Conservation (phyloP, 73 alveolate species). For the Paramecium caudatum region DNA sequence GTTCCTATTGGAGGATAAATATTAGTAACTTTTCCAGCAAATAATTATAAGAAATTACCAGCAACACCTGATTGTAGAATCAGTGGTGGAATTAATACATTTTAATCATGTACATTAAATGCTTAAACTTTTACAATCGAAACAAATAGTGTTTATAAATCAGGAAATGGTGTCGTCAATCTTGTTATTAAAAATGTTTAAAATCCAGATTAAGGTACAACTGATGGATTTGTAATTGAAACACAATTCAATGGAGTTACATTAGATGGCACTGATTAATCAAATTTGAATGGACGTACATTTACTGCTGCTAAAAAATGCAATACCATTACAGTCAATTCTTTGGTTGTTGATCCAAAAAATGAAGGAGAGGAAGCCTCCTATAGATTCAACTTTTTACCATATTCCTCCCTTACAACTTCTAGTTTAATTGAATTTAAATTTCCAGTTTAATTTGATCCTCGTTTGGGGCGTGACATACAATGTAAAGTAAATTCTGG, state of each 20-base stretch:
- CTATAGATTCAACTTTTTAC: conserved; percentile 41
- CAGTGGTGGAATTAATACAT: conserved; percentile 71
- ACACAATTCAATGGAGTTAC: conserved; percentile 65
- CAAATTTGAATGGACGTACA: conserved; percentile 71
- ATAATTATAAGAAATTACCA: conserved; percentile 65
- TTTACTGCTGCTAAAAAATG: conserved; percentile 54
- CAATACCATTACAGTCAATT: conserved; percentile 60
- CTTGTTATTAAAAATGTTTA: conserved; percentile 25
- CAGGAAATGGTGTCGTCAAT: conserved; percentile 72
- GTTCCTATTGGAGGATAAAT: conserved; percentile 68
- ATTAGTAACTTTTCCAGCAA: conserved; percentile 64
- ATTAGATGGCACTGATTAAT: conserved; percentile 66
- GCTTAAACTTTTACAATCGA: conserved; percentile 66
- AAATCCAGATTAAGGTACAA: conserved; percentile 77
- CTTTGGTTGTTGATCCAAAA: conserved; percentile 68
- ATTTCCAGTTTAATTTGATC: conserved; percentile 67
- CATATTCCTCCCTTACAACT: conserved; percentile 43
- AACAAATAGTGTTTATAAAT: conserved; percentile 35
- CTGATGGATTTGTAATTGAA: conserved; percentile 67
- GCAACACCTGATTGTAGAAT: conserved; percentile 68
- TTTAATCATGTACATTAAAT: conserved; percentile 61
- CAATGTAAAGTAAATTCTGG: conserved; percentile 61
- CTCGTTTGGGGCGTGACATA: conserved; percentile 47
- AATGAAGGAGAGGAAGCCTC: conserved; percentile 74
- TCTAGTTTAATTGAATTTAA: conserved; percentile 24